Evolutionary conservation across 1,284 basidiomycete species (phyloP), one percentile per base, ranked within the genome.

Genomic region (Fistulinella cinereoalba): DNA sequence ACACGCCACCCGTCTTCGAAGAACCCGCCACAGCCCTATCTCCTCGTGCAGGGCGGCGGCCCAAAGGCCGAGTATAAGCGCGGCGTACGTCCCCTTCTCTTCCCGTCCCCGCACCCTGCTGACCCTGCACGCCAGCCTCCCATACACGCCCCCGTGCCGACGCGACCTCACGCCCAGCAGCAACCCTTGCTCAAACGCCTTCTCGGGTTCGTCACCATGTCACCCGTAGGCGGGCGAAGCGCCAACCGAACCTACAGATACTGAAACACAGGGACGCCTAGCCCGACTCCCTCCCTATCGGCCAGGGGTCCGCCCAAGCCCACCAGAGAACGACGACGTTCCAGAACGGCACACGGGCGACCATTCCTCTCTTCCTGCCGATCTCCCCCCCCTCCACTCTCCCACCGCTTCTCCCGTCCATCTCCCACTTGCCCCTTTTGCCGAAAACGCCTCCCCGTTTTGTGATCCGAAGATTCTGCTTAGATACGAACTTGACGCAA

Each of bases 1-100:
- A 47, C 57, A 15, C 60, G 59, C 7, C 49, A 59, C 8, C 16
- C 49, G 13, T 41, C 61, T 3, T 53, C 60, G 18, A 65, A 59
- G 32, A 46, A 43, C 16, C 53, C 54, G 19, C 41, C 61, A 33
- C 59, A 62, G 37, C 55, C 62, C 40, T 65, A 62, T 21, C 53
- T 62, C 37, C 39, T 61, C 43, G 62, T 63, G 28, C 52, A 48
- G 18, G 38, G 61, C 25, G 62, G 58, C 28, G 58, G 61, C 12
- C 62, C 62, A 37, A 65, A 53, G 36, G 58, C 60, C 43, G 64
- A 66, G 37, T 64, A 67, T 34, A 66, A 62, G 41, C 65, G 48
- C 27, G 62, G 62, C 9, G 65, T 64, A 31, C 60, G 65, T 63
- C 44, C 31, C 38, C 11, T 42, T 42, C 41, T 41, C 31, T 24